Evolutionary conservation across 164 flowering plant genomes (phyloP).

Genomic region (Akebia trifoliata): DNA sequence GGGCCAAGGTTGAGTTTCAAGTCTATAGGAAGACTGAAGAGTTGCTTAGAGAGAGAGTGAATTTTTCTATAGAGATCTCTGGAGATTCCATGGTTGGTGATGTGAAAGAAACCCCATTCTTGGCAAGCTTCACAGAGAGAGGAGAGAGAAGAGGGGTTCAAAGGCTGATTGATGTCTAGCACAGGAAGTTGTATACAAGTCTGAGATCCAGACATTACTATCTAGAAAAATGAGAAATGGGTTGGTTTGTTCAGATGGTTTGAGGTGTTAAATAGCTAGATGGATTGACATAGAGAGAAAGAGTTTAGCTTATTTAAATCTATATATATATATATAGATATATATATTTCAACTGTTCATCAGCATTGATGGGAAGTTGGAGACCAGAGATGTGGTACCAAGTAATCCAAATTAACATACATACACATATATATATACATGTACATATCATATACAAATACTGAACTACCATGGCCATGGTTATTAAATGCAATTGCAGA

Average conservation of each 20-base stretch:
- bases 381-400: conserved; percentile 20
- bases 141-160: conserved; percentile 38
- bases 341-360: conserved; percentile 8
- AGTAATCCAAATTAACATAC: conserved; percentile 15
- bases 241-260: conserved; percentile 24
- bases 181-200: conserved; percentile 52
- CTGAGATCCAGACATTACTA: conserved; percentile 38
- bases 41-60: conserved; percentile 30
- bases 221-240: conserved; percentile 10
- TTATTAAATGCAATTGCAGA: not conserved
- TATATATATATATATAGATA: not conserved
- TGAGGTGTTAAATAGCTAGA: conserved; percentile 7
- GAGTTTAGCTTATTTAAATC: not conserved
- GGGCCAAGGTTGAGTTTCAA: conserved; percentile 71
- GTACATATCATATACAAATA: not conserved
- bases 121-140: conserved; percentile 57
- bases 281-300: conserved; percentile 9
- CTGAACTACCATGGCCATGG: not conserved
- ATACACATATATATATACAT: not conserved
- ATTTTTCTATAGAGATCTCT: conserved; percentile 38
- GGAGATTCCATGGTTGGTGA: conserved; percentile 76
- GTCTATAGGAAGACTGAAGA: conserved; percentile 58
- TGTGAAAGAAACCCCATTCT: conserved; percentile 86
- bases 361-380: conserved; percentile 2
- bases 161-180: conserved; percentile 63